Percentiles rank a stretch among this genome's conserved stretches.
Conservation (phyloP, 1,139 yeast species). For the Yamadazyma atlantica region DNA sequence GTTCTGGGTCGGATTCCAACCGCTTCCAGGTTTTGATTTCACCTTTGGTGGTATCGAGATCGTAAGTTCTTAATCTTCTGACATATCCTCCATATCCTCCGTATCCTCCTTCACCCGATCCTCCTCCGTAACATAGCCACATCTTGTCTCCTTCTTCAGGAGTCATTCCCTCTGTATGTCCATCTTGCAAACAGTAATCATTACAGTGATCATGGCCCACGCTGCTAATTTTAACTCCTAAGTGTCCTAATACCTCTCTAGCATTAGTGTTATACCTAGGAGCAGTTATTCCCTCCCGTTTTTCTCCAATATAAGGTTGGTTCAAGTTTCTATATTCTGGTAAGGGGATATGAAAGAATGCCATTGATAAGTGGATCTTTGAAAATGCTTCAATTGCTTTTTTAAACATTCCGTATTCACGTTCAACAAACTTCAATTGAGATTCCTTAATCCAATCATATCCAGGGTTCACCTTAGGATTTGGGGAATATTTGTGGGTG, state of each 20-base stretch:
- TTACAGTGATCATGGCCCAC: conserved; percentile 97
- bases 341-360: conserved; percentile 89
- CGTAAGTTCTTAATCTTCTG: conserved; percentile 72
- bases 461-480: conserved; percentile 67
- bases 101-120: conserved; percentile 90
- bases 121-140: conserved; percentile 95
- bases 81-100: conserved; percentile 87
- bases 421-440: conserved; percentile 63
- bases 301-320: conserved; percentile 55
- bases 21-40: conserved; percentile 75
- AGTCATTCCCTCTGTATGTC: conserved; percentile 12
- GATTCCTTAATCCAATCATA: conserved; percentile 83
- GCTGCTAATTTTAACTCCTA: conserved; percentile 70
- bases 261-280: conserved; percentile 71
- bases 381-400: conserved; percentile 30
- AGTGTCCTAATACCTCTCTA: conserved; percentile 50
- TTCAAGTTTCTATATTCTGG: conserved; percentile 68
- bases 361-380: conserved; percentile 63
- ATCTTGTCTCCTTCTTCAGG: conserved; percentile 34
- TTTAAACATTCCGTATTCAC: conserved; percentile 33
- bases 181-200: conserved; percentile 73
- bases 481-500: conserved; percentile 69
- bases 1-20: conserved; percentile 52
- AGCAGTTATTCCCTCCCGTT: conserved; percentile 74
- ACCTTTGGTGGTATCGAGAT: conserved; percentile 54